These are phyloP conservation scores for Entomortierella beljakovae DNA, from an alignment of 192 early-diverging fungal species.

Conservation along the genomic window DNA sequence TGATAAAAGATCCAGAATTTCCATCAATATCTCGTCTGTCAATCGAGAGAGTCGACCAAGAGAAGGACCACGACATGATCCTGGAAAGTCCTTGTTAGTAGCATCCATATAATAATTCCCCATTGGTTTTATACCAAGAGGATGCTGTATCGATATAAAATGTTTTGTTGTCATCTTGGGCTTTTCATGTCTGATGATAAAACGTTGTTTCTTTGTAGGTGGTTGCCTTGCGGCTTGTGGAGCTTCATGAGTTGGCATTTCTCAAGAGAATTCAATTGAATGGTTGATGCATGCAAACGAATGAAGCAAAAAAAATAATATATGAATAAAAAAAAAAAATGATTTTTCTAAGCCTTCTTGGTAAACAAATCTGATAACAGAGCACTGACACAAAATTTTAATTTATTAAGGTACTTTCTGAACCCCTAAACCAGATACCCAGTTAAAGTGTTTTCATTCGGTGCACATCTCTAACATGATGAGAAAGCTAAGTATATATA, in stretches of 20 bases:
- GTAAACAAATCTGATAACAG: neutral
- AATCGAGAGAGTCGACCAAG: constrained; percentile 61
- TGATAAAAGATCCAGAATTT: constrained; percentile 54
- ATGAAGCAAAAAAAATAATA: constrained; percentile 19
- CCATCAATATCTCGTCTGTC: constrained; percentile 66
- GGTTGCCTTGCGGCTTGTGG: constrained; percentile 24
- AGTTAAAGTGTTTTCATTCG: too few relatives aligned
- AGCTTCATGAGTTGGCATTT: constrained; percentile 39
- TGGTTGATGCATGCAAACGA: too few relatives aligned
- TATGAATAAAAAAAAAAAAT: constrained; percentile 22
- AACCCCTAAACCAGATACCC: too few relatives aligned
- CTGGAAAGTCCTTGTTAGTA: constrained; percentile 33
- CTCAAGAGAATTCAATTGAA: neutral
- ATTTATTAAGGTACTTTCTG: too few relatives aligned
- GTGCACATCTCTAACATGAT: too few relatives aligned
- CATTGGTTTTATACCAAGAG: constrained; percentile 67
- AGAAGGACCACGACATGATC: constrained; percentile 53
- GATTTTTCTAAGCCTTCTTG: neutral
- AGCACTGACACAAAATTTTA: too few relatives aligned
- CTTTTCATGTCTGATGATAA: constrained; percentile 49
- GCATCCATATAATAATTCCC: constrained; percentile 71
- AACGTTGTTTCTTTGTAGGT: constrained; percentile 36
- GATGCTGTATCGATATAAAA: constrained; percentile 56
- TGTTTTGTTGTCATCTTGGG: constrained; percentile 50
- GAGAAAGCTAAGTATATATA: too few relatives aligned